Evolutionary conservation across 1,139 yeast genomes (phyloP).

Genomic region (Saccharomyces hybrid): DNA sequence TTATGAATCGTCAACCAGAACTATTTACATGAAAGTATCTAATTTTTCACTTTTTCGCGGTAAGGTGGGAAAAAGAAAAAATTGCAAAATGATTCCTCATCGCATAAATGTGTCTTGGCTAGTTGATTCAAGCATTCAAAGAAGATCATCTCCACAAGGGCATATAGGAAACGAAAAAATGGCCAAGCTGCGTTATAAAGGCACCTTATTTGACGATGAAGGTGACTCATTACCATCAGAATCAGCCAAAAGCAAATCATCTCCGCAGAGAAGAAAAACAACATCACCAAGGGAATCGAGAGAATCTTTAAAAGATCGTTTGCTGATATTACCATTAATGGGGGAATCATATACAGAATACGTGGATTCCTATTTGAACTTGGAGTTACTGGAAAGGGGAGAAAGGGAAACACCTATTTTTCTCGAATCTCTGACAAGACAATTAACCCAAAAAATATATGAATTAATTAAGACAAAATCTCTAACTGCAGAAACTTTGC

Average conservation of each 20-base stretch:
- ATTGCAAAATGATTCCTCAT: neutral
- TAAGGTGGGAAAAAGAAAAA: neutral
- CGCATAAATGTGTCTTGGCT: neutral
- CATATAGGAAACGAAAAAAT: neutral
- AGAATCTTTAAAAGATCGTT: neutral
- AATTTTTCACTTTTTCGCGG: neutral
- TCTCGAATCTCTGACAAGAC: slow-evolving; percentile 23
- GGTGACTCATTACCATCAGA: neutral
- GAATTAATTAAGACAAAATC: slow-evolving; percentile 19
- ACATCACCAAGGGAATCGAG: neutral
- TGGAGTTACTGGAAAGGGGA: slow-evolving; percentile 21
- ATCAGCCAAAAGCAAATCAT: neutral
- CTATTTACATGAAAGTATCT: neutral
- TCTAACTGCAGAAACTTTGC: slow-evolving; percentile 18
- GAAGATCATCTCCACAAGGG: neutral
- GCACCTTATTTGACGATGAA: neutral
- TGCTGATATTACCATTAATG: slow-evolving; percentile 12
- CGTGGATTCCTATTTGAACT: slow-evolving; percentile 12
- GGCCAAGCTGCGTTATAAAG: neutral
- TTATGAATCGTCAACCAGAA: neutral
- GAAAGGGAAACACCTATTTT: slow-evolving; percentile 19
- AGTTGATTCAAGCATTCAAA: neutral
- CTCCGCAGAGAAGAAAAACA: neutral
- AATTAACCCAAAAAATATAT: slow-evolving; percentile 24
- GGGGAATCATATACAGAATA: slow-evolving; percentile 16